Base-by-base conservation (phyloP, 1,139 yeast species). In the Zygosaccharomyces sapae region DNA sequence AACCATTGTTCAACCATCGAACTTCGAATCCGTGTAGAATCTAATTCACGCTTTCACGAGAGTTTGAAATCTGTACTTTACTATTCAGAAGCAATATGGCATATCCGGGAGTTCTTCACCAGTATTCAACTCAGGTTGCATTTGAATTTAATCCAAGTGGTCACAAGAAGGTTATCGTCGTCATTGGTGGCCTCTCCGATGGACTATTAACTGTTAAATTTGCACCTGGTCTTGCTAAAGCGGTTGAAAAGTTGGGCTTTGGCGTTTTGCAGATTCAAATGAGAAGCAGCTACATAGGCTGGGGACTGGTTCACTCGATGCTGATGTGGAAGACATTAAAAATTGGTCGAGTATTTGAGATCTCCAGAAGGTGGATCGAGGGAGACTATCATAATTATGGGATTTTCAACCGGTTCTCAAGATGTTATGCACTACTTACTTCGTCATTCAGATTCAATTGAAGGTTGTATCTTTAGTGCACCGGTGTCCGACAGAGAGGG, bases 391-490 rank as follows among this genome's bases (percentile, higher is more conserved):
- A 82, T 86, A 2, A 63, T 87, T 6, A 73, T 83, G 74, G 96
- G 96, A 12, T 95, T 86, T 58, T 86, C 94, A 29, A 87, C 95
- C 0, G 96, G 96, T 0, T 79, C 86, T 45, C 96, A 87, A 64
- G 88, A 86, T 57, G 74, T 80, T 1, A 69, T 86, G 59, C 76
- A 80, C 50, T 86, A 83, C 58, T 58, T 81, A 29, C 65, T 81
- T 29, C 73, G 73, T 50, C 55, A 63, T 43, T 54, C 68, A 5
- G 67, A 61, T 4, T 47, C 62, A 2, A 60, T 84, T 16, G 80
- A 80, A 42, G 94, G 81, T 1, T 86, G 76, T 0, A 76, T 86
- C 13, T 60, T 86, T 41, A 94, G 86, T 61, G 94, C 90, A 0
- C 75, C 87, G 0, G 87, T 78, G 0, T 82, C 89, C 2, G 95